Conservation (phyloP, 176 grass and related monocot genomes). For the Leersia perrieri region DNA sequence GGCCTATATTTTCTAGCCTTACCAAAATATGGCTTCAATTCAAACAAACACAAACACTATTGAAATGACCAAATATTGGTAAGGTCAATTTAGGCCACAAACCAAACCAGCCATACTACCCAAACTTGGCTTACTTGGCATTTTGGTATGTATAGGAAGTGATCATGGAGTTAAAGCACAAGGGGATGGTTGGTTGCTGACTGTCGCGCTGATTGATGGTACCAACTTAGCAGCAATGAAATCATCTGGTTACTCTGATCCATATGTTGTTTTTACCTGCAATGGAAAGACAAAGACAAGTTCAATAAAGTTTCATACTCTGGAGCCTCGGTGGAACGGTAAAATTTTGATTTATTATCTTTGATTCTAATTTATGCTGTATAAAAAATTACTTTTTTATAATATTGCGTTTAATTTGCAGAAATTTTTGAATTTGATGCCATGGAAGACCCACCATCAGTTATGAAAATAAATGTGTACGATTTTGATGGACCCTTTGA, state of each 20-base stretch:
- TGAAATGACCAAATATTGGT: too few species aligned
- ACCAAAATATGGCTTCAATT: too few species aligned
- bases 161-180: slow-evolving; percentile 87
- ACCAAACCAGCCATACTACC: too few species aligned
- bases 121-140: neutral
- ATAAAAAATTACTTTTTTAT: neutral
- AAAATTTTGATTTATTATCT: slow-evolving; percentile 20
- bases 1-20: too few species aligned
- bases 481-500: slow-evolving; percentile 98
- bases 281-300: slow-evolving; percentile 92
- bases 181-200: slow-evolving; percentile 90
- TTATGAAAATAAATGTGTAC: slow-evolving; percentile 77
- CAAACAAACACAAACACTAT: too few species aligned
- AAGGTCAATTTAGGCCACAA: too few species aligned
- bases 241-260: slow-evolving; percentile 76
- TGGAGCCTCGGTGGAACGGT: slow-evolving; percentile 96
- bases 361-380: slow-evolving; percentile 3
- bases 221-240: slow-evolving; percentile 65
- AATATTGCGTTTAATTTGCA: slow-evolving; percentile 41
- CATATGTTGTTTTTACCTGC: slow-evolving; percentile 95
- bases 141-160: slow-evolving; percentile 45
- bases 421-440: slow-evolving; percentile 99
- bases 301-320: slow-evolving; percentile 90
- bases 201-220: slow-evolving; percentile 84
- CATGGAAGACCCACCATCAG: slow-evolving; percentile 88